A percentile compares a stretch with the other conserved stretches of the same genome.
Conservation (phyloP, 2,329 filamentous ascomycete genomes). For the Tolypocladium cylindrosporum region DNA sequence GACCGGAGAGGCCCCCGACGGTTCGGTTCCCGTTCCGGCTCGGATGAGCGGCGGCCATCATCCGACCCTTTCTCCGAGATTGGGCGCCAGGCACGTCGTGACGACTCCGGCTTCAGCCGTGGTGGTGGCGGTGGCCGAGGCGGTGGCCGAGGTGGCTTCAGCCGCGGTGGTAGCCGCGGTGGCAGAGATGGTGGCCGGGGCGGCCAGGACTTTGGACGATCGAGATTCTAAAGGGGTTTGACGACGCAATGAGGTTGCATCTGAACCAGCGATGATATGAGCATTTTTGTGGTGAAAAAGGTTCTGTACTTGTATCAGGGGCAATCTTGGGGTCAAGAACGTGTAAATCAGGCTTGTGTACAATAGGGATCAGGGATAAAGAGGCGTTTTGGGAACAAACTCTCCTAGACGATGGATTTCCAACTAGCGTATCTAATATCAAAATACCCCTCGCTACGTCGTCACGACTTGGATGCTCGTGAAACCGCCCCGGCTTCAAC, state of each 20-base stretch:
- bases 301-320: not conserved
- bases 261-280: not conserved
- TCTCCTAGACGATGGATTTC: conserved; percentile 1
- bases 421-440: not conserved
- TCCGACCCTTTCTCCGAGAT: conserved; percentile 17
- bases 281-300: not conserved
- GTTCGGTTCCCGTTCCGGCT: conserved; percentile 2
- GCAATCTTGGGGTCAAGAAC: not conserved
- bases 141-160: conserved; percentile 4
- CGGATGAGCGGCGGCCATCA: conserved; percentile 3
- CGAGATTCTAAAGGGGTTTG: conserved; percentile 2
- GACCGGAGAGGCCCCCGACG: conserved; percentile 5
- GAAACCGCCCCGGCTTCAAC: not conserved
- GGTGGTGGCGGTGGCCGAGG: conserved; percentile 10
- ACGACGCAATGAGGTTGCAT: not conserved
- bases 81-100: conserved; percentile 14
- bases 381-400: not conserved
- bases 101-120: conserved; percentile 11
- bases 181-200: not conserved
- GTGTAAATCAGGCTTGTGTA: not conserved
- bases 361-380: not conserved
- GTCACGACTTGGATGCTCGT: not conserved
- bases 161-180: conserved; percentile 8
- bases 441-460: not conserved
- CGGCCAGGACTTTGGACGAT: not conserved